A percentile compares a stretch with the other conserved stretches of the same genome.
Evolutionary conservation across 2,329 filamentous ascomycete genomes (phyloP).

Genomic region (Tolypocladium tundrense): DNA sequence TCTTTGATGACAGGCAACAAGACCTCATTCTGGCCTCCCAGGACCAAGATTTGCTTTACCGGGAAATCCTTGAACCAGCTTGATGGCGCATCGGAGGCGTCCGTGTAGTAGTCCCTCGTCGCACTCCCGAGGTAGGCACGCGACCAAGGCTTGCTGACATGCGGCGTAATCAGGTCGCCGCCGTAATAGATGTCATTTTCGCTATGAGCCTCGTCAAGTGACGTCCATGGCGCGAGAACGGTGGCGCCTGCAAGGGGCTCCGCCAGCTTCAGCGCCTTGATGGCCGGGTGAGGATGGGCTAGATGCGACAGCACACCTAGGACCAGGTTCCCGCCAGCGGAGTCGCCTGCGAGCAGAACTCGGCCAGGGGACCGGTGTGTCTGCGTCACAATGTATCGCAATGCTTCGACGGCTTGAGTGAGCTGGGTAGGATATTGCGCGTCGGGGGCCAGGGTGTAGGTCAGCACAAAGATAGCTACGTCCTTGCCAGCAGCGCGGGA

Average conservation of each 20-base stretch:
- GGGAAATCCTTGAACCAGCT: conserved; percentile 11
- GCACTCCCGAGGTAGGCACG: conserved; percentile 6
- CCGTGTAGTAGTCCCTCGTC: conserved; percentile 9
- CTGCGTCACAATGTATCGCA: conserved; percentile 8
- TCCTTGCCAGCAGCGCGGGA: conserved; percentile 5
- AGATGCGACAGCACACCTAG: conserved; percentile 12
- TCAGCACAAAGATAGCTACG: conserved; percentile 9
- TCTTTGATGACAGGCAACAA: conserved; percentile 9
- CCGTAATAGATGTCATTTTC: conserved; percentile 6
- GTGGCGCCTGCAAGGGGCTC: conserved; percentile 8
- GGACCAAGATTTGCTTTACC: conserved; percentile 8
- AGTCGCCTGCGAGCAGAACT: conserved; percentile 12
- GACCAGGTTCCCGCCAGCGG: conserved; percentile 11
- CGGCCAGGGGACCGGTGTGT: conserved; percentile 4
- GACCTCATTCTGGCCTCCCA: conserved; percentile 9
- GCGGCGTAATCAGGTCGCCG: conserved; percentile 9
- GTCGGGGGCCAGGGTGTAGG: conserved; percentile 10
- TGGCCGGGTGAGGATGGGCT: conserved; percentile 9
- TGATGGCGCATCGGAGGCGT: conserved; percentile 6
- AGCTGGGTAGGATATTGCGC: conserved; percentile 12
- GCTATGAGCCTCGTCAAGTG: conserved; percentile 5
- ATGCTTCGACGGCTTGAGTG: conserved; percentile 9
- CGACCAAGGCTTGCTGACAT: conserved; percentile 6
- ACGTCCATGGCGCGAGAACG: conserved; percentile 10
- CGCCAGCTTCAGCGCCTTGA: conserved; percentile 6